A percentile compares a stretch with the other conserved stretches of the same genome.
Conservation (phyloP, 2,329 filamentous ascomycete genomes). For the Monosporascus sp. region DNA sequence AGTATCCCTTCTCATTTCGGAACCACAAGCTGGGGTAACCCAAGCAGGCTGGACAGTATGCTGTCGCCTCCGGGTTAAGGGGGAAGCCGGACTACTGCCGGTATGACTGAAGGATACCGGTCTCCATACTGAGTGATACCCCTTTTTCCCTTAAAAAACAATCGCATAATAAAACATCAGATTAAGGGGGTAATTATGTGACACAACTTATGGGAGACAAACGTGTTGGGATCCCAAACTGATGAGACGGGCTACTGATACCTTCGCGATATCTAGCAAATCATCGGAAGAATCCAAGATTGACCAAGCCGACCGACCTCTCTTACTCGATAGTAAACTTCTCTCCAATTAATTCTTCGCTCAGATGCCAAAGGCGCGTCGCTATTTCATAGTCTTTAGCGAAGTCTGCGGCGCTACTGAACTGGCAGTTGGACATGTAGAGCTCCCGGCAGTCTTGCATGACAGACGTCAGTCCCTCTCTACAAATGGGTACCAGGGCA, state of each 20-base stretch:
- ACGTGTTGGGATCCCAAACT: too few species aligned
- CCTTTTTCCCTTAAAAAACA: background rate
- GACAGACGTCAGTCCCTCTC: background rate
- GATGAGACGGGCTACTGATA: too few species aligned
- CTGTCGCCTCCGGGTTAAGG: too few species aligned
- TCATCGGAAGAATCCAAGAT: background rate
- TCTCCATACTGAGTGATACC: background rate
- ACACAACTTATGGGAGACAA: too few species aligned
- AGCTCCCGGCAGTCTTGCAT: conserved; percentile 23
- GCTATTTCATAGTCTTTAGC: conserved; percentile 25
- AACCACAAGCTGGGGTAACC: too few species aligned
- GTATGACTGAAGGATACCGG: too few species aligned
- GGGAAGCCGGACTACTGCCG: too few species aligned
- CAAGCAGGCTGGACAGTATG: too few species aligned
- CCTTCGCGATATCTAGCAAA: background rate
- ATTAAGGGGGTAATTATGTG: too few species aligned
- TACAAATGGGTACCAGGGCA: background rate
- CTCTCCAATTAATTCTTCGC: conserved; percentile 33
- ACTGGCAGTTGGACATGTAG: conserved; percentile 34
- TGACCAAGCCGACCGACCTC: too few species aligned
- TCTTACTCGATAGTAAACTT: conserved; percentile 23
- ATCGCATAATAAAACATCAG: background rate
- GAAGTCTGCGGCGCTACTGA: conserved; percentile 22
- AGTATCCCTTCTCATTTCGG: too few species aligned
- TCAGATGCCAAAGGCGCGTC: conserved; percentile 34